These are phyloP conservation scores for Clonostachys sp. DNA, from an alignment of 2,329 filamentous ascomycete genomes.

Conservation along the genomic window DNA sequence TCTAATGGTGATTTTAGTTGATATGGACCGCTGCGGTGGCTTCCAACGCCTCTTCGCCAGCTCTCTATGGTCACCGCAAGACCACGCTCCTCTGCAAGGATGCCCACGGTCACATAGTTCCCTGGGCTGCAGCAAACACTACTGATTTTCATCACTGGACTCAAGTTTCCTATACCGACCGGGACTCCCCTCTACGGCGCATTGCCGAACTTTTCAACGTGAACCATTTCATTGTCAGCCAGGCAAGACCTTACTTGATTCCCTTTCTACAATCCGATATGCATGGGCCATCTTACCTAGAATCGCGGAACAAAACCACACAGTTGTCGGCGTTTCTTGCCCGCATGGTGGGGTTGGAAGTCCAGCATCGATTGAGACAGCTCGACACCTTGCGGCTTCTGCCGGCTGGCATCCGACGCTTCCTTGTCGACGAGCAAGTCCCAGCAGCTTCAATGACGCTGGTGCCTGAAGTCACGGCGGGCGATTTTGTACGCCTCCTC, in stretches of 20 bases:
- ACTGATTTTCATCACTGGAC: conserved; percentile 65
- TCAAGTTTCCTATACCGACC: conserved; percentile 59
- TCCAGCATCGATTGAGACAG: conserved; percentile 77
- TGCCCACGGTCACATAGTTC: conserved; percentile 64
- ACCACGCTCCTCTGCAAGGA: conserved; percentile 73
- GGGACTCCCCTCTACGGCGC: conserved; percentile 60
- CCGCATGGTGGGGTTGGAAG: conserved; percentile 68
- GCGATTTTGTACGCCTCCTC: conserved; percentile 75
- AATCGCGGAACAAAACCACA: conserved; percentile 52
- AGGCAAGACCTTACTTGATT: conserved; percentile 84
- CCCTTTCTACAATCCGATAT: conserved; percentile 80
- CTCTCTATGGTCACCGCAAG: conserved; percentile 61
- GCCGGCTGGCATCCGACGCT: conserved; percentile 64
- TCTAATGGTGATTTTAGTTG: conserved; percentile 40
- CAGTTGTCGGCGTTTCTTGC: conserved; percentile 55
- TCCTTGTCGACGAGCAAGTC: conserved; percentile 78
- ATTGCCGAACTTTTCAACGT: conserved; percentile 85
- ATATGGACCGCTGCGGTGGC: conserved; percentile 78
- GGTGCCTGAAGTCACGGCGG: conserved; percentile 70
- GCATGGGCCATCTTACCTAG: conserved; percentile 63
- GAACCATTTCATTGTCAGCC: conserved; percentile 92
- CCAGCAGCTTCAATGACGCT: conserved; percentile 76
- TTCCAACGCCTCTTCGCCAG: conserved; percentile 64
- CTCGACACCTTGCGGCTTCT: conserved; percentile 73
- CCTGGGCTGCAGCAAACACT: conserved; percentile 65